These are phyloP conservation scores for Solanum rostratum DNA, from an alignment of 257 asterid species.

Conservation along the genomic window DNA sequence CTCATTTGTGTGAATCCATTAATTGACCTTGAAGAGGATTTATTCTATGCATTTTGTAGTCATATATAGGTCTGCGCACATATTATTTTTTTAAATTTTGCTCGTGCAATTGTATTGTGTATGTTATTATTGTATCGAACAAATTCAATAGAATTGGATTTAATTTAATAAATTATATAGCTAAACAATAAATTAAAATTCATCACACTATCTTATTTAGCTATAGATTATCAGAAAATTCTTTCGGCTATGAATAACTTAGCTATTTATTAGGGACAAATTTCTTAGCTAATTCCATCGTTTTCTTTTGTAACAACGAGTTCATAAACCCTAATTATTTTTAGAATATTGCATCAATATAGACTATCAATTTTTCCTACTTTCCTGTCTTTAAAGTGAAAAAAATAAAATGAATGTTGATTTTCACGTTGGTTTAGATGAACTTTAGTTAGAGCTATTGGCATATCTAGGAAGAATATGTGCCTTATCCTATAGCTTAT, in stretches of 20 bases:
- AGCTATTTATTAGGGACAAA: neutral
- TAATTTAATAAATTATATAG: neutral
- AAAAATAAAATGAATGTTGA: neutral
- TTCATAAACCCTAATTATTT: neutral
- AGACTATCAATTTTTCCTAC: neutral
- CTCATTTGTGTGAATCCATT: neutral
- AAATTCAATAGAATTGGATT: neutral
- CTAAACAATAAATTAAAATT: neutral
- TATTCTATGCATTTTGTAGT: neutral
- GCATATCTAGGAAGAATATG: neutral
- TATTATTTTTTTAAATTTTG: neutral
- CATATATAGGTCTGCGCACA: neutral
- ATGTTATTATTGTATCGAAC: neutral
- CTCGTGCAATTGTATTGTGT: neutral
- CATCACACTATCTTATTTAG: neutral
- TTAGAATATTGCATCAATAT: neutral
- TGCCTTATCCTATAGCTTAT: too few relatives aligned
- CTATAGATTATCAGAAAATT: neutral
- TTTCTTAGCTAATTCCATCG: neutral
- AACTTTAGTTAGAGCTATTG: neutral
- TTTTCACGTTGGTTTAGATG: neutral
- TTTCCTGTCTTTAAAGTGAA: neutral
- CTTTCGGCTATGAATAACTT: neutral
- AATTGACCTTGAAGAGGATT: neutral
- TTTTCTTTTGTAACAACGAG: neutral